Percentiles rank a stretch among this genome's conserved stretches.
Evolutionary conservation across 805 yeast genomes (phyloP).

Genomic region (Torulaspora gathmanii): DNA sequence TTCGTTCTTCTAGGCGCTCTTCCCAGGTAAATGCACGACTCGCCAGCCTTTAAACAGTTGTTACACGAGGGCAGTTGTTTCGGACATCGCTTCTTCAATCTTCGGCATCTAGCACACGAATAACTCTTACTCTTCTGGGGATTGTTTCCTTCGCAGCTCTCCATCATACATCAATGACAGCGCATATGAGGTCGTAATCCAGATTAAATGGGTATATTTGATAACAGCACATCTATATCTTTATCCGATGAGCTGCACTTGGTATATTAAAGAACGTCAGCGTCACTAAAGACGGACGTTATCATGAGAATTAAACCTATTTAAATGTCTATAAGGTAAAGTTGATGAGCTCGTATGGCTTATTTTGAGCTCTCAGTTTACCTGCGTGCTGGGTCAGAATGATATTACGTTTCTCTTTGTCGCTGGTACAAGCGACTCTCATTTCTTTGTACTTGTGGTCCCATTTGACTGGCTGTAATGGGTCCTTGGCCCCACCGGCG

Average conservation of each 20-base stretch:
- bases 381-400: constrained; percentile 17
- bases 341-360: constrained; percentile 19
- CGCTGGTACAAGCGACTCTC: constrained; percentile 16
- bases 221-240: not conserved
- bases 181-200: not conserved
- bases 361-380: constrained; percentile 15
- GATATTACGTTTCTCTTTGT: constrained; percentile 24
- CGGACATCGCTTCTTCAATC: constrained; percentile 47
- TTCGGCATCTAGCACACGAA: constrained; percentile 46
- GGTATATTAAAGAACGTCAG: not conserved
- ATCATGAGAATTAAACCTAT: not conserved
- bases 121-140: constrained; percentile 22
- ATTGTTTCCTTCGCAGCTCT: not conserved
- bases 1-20: constrained; percentile 41
- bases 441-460: constrained; percentile 14
- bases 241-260: not conserved
- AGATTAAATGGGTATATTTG: not conserved
- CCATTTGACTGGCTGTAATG: constrained; percentile 29
- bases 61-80: constrained; percentile 42
- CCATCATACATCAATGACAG: constrained; percentile 4
- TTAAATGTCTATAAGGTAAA: constrained; percentile 2
- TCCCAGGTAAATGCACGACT: constrained; percentile 42
- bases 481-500: constrained; percentile 15
- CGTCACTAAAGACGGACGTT: not conserved
- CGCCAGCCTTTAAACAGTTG: constrained; percentile 40